Conservation (phyloP, 352 stramenopile species). For the Stephanocyclus meneghinianus region DNA sequence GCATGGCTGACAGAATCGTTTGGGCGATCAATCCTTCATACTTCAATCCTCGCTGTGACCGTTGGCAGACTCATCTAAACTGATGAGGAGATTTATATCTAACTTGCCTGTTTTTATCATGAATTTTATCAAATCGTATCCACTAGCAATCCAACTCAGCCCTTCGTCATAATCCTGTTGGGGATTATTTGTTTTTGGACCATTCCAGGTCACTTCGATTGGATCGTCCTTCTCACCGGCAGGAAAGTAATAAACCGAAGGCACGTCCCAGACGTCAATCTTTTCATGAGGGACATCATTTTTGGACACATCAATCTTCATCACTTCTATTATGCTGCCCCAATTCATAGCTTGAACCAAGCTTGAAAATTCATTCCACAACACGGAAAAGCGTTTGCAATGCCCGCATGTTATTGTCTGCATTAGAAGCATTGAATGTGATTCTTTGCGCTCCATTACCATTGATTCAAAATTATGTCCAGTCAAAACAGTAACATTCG, state of each 20-base stretch:
- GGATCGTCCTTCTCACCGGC: slow-evolving; percentile 42
- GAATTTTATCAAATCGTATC: slow-evolving; percentile 53
- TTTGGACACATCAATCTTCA: slow-evolving; percentile 64
- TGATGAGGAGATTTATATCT: slow-evolving; percentile 46
- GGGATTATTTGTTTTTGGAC: slow-evolving; percentile 25
- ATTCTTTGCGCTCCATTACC: slow-evolving; percentile 47
- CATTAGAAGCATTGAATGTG: slow-evolving; percentile 64
- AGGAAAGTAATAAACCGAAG: slow-evolving; percentile 58
- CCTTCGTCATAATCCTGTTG: slow-evolving; percentile 48
- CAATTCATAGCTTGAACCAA: slow-evolving; percentile 61
- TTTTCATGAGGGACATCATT: slow-evolving; percentile 59
- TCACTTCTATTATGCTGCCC: slow-evolving; percentile 54
- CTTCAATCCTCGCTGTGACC: background rate
- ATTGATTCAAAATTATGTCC: slow-evolving; percentile 56
- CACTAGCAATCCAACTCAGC: slow-evolving; percentile 46
- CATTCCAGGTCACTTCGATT: slow-evolving; percentile 45
- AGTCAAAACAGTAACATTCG: slow-evolving; percentile 48
- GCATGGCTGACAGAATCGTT: background rate
- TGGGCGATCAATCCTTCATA: background rate
- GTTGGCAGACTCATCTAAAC: slow-evolving; percentile 27
- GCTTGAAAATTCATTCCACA: slow-evolving; percentile 68
- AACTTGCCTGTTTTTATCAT: slow-evolving; percentile 55
- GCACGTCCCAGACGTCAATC: slow-evolving; percentile 51
- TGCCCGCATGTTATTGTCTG: slow-evolving; percentile 66
- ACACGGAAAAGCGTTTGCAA: slow-evolving; percentile 70